Evolutionary conservation across 495 filamentous ascomycete genomes (phyloP).

Genomic region (Oidiodendron maius): DNA sequence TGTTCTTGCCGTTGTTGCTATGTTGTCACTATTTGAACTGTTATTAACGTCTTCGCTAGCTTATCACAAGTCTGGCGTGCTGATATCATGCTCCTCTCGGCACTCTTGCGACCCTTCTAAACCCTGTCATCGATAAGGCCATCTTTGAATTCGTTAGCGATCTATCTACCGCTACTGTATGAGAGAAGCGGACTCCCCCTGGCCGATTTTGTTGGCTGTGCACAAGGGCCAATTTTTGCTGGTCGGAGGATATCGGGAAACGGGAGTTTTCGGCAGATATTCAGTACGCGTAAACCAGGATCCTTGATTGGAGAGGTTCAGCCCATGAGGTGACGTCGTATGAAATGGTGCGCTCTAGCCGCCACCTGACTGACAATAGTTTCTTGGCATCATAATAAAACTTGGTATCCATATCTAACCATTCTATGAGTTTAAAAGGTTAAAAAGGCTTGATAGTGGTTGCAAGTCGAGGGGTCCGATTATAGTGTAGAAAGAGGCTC

Average conservation of each 20-base stretch:
- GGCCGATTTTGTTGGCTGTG: not conserved
- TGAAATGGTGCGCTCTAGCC: not conserved
- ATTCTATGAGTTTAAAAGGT: no score
- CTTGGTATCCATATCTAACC: not conserved
- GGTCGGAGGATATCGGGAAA: no score
- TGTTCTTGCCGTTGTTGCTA: slow-evolving; percentile 1
- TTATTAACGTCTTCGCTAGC: slow-evolving; percentile 1
- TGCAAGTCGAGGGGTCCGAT: no score
- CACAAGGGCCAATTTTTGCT: not conserved
- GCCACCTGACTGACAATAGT: not conserved
- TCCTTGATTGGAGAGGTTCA: not conserved
- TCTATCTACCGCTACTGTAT: not conserved
- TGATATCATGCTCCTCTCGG: slow-evolving; percentile 1
- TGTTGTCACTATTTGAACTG: slow-evolving; percentile 1
- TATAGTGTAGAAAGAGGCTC: not conserved
- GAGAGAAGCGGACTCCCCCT: not conserved
- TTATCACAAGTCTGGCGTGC: slow-evolving; percentile 3
- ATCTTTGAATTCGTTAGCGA: slow-evolving; percentile 5
- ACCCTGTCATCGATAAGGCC: slow-evolving; percentile 3
- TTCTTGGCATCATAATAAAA: not conserved
- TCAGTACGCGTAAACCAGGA: not conserved
- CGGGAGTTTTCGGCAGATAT: not conserved
- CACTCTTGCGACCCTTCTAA: slow-evolving; percentile 1
- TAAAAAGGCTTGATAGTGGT: slow-evolving; percentile 1
- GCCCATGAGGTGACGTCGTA: no score